Percentiles rank a stretch among this genome's conserved stretches.
Conservation (phyloP, 2,329 filamentous ascomycete species). For the Aurifilum marmelostoma region DNA sequence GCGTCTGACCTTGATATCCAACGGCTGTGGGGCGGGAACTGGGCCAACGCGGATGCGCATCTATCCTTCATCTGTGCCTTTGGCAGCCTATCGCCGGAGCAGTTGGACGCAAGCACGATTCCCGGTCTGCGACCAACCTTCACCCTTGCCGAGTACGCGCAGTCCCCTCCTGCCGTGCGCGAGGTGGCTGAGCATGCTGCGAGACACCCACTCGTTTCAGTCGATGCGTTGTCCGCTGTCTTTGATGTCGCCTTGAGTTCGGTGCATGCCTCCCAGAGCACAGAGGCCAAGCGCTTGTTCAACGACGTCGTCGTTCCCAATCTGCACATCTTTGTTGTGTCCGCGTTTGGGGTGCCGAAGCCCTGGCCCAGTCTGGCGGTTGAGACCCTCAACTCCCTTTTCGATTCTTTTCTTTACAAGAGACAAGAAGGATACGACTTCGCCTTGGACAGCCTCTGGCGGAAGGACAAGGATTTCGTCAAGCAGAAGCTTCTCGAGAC, state of each 20-base stretch:
- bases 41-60: slow-evolving; percentile 85
- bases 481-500: slow-evolving; percentile 76
- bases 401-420: slow-evolving; percentile 82
- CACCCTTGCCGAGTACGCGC: slow-evolving; percentile 59
- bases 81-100: slow-evolving; percentile 71
- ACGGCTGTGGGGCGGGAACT: slow-evolving; percentile 84
- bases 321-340: slow-evolving; percentile 77
- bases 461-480: slow-evolving; percentile 87
- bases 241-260: slow-evolving; percentile 68
- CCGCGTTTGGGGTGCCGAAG: slow-evolving; percentile 75
- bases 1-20: slow-evolving; percentile 76
- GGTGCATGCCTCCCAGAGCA: slow-evolving; percentile 62
- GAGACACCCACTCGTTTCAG: slow-evolving; percentile 85
- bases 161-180: slow-evolving; percentile 52
- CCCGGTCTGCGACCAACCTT: slow-evolving; percentile 81
- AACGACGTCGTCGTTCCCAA: slow-evolving; percentile 72
- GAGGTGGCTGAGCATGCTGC: slow-evolving; percentile 65
- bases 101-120: slow-evolving; percentile 83
- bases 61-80: slow-evolving; percentile 93
- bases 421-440: slow-evolving; percentile 80
- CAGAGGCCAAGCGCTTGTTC: slow-evolving; percentile 67
- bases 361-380: slow-evolving; percentile 76
- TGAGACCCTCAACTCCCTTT: slow-evolving; percentile 75
- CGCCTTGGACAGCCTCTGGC: slow-evolving; percentile 89
- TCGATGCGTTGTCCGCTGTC: slow-evolving; percentile 76